Percentiles rank a stretch among this genome's conserved stretches.
Conservation (phyloP, 2,329 filamentous ascomycete species). For the Arachnomyces sp. region DNA sequence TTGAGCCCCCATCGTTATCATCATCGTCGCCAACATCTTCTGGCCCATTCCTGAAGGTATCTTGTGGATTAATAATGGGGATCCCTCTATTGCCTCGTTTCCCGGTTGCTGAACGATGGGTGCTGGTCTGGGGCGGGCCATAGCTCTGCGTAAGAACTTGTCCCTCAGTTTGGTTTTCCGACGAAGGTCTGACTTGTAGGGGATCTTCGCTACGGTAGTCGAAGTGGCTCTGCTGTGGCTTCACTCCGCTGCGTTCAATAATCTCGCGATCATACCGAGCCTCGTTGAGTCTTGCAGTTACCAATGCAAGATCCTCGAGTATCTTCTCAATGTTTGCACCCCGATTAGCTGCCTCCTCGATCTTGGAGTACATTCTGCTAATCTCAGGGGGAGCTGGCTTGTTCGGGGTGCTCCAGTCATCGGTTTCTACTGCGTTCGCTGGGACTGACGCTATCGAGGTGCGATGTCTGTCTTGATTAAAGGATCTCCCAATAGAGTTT, state of each 20-base stretch:
- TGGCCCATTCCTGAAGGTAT: neutral
- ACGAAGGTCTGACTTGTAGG: too few species aligned
- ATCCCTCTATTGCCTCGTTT: too few species aligned
- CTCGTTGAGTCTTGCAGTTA: conserved; percentile 11
- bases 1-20: conserved; percentile 5
- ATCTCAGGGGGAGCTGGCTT: conserved; percentile 16
- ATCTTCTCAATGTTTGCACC: conserved; percentile 21
- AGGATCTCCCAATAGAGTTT: too few species aligned
- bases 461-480: too few species aligned
- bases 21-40: conserved; percentile 8
- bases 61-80: too few species aligned
- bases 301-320: conserved; percentile 20
- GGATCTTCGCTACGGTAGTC: too few species aligned
- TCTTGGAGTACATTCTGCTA: conserved; percentile 21
- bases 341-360: conserved; percentile 22
- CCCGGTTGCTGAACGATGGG: too few species aligned
- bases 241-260: neutral
- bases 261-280: conserved; percentile 8
- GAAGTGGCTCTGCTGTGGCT: neutral
- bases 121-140: too few species aligned
- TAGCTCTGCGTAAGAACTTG: too few species aligned
- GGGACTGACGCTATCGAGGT: too few species aligned
- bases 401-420: conserved; percentile 5
- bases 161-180: too few species aligned
- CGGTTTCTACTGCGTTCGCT: too few species aligned